Base-by-base conservation (phyloP, 2,329 filamentous ascomycete species). In the Beauveria sp. region DNA sequence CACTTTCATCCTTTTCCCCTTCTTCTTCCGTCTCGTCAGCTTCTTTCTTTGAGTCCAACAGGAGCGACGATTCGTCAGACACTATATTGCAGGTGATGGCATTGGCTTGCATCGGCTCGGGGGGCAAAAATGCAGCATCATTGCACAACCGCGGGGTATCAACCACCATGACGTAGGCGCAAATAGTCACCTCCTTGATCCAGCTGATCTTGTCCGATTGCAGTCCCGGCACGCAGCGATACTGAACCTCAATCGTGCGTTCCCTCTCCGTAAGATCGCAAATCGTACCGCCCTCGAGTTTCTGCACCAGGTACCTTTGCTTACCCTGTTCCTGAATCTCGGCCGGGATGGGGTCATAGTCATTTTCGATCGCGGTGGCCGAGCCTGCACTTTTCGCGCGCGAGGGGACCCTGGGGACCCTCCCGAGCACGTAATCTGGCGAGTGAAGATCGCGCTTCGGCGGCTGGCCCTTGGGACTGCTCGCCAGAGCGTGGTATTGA, bases 141-240 rank as follows among this genome's bases (percentile, higher is more conserved):
- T 88, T 85, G 76, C 93, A 97, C 14, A 97, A 84, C 1, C 91
- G 87, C 0, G 92, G 91, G 0, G 93, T 96, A 71, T 96, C 89
- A 65, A 97, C 85, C 38, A 96, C 86, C 92, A 97, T 96, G 60
- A 96, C 80, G 71, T 97, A 97, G 14, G 91, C 86, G 76, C 93
- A 97, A 12, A 91, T 96, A 3, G 88, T 89, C 1, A 93, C 86
- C 73, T 97, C 93, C 74, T 96, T 96, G 75, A 97, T 96, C 86
- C 91, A 92, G 49, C 88, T 88, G 68, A 97, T 96, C 53, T 88
- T 85, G 72, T 96, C 88, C 52, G 78, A 80, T 3, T 84, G 84
- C 38, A 86, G 80, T 54, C 89, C 87, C 0, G 90, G 91, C 68
- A 90, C 88, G 76, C 92, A 96, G 71, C 86, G 84, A 67, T 86